These are phyloP conservation scores for Sugiyamaella mastotermitis DNA, from an alignment of 805 yeast genomes.

Conservation along the genomic window DNA sequence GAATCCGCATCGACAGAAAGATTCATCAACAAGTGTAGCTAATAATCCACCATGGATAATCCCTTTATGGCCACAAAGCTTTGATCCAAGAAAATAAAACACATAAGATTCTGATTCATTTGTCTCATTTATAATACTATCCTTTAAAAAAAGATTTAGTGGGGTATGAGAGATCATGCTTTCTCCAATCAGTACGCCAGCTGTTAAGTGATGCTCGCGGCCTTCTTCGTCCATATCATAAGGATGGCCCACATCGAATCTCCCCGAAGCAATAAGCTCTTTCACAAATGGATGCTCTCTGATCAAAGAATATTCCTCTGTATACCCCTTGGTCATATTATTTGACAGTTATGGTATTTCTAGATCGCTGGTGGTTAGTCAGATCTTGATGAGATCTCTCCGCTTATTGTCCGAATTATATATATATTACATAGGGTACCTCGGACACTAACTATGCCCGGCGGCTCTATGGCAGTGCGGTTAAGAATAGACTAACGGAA, in stretches of 20 bases:
- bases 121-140: conserved; percentile 13
- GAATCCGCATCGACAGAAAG: conserved; percentile 80
- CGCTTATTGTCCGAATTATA: too few relatives aligned
- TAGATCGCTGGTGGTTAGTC: too few relatives aligned
- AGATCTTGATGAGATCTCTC: too few relatives aligned
- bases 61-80: conserved; percentile 61
- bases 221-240: conserved; percentile 13
- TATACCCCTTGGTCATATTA: too few relatives aligned
- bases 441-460: too few relatives aligned
- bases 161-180: conserved; percentile 21
- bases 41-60: conserved; percentile 83
- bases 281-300: conserved; percentile 20
- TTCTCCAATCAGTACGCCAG: conserved; percentile 19
- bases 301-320: conserved; percentile 13
- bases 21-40: conserved; percentile 81
- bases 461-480: too few relatives aligned
- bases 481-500: too few relatives aligned
- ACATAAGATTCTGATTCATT: conserved; percentile 42
- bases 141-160: conserved; percentile 15
- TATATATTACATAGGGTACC: too few relatives aligned
- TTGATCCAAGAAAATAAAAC: conserved; percentile 65
- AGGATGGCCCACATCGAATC: conserved; percentile 15
- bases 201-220: conserved; percentile 19
- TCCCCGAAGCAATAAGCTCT: conserved; percentile 15
- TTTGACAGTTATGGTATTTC: too few relatives aligned